Percentiles rank a stretch among this genome's conserved stretches.
Conservation (phyloP, 2,329 filamentous ascomycete species). For the Calonectria pseudoturangicola region DNA sequence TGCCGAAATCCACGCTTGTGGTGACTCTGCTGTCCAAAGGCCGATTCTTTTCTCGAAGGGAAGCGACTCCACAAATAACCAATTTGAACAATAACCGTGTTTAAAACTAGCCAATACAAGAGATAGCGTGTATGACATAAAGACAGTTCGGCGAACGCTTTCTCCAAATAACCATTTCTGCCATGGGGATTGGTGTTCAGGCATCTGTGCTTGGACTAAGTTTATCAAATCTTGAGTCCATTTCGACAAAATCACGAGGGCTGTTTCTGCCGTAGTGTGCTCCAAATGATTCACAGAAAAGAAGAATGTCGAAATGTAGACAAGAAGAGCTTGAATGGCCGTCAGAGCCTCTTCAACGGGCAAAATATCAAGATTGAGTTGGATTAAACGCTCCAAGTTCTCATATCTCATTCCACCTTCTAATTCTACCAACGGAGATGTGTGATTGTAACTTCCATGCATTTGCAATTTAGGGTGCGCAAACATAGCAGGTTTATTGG, state of each 20-base stretch:
- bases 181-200: neutral
- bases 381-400: neutral
- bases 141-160: neutral
- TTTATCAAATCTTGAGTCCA: neutral
- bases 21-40: neutral
- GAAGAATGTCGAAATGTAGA: neutral
- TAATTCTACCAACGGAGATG: neutral
- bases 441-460: neutral
- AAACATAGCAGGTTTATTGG: neutral
- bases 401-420: neutral
- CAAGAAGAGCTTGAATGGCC: neutral
- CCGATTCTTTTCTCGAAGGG: neutral
- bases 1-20: neutral
- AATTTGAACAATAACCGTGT: neutral
- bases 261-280: neutral
- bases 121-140: neutral
- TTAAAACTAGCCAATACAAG: neutral
- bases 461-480: neutral
- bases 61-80: neutral
- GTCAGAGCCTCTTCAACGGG: neutral
- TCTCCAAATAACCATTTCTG: slow-evolving; percentile 1
- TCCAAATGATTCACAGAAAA: neutral
- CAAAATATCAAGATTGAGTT: neutral
- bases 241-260: neutral
- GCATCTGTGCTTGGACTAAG: neutral